phyloP scores from a whole-genome alignment of 768 basidiomycete species.

The Russula virescens region DNA sequence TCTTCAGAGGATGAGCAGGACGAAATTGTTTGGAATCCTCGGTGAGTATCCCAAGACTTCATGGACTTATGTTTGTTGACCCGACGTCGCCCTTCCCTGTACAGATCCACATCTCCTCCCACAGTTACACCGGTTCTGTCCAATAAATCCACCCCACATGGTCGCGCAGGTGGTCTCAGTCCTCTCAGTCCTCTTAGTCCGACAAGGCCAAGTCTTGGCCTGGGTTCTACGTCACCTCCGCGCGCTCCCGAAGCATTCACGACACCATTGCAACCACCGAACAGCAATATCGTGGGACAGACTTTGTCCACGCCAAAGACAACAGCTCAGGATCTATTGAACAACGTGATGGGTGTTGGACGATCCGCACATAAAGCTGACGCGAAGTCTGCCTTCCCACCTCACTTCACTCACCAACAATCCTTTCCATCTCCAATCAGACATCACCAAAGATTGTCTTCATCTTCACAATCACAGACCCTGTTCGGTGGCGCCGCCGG shows the following conservation, averaged over 20 bases:
- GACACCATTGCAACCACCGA: slow-evolving; percentile 22
- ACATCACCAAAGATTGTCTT: slow-evolving; percentile 24
- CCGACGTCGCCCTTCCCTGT: background rate
- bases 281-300: slow-evolving; percentile 1
- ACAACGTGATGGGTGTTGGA: slow-evolving; percentile 43
- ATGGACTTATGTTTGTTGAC: background rate
- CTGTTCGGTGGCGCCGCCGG: slow-evolving; percentile 43
- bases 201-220: slow-evolving; percentile 2
- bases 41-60: slow-evolving; percentile 33
- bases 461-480: slow-evolving; percentile 39
- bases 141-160: slow-evolving; percentile 10
- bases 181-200: slow-evolving; percentile 19
- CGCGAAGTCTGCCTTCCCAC: slow-evolving; percentile 14
- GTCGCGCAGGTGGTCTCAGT: slow-evolving; percentile 9
- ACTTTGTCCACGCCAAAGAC: slow-evolving; percentile 32
- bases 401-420: slow-evolving; percentile 13
- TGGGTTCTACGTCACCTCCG: slow-evolving; percentile 31
- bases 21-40: slow-evolving; percentile 72
- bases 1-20: slow-evolving; percentile 52
- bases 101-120: slow-evolving; percentile 15
- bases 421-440: slow-evolving; percentile 12
- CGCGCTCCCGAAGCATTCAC: slow-evolving; percentile 25
- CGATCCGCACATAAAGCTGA: slow-evolving; percentile 26
- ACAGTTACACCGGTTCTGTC: slow-evolving; percentile 11
- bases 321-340: slow-evolving; percentile 65